A percentile compares a stretch with the other conserved stretches of the same genome.
Conservation (phyloP, 2,329 filamentous ascomycete species). For the Fusarium mangiferae region DNA sequence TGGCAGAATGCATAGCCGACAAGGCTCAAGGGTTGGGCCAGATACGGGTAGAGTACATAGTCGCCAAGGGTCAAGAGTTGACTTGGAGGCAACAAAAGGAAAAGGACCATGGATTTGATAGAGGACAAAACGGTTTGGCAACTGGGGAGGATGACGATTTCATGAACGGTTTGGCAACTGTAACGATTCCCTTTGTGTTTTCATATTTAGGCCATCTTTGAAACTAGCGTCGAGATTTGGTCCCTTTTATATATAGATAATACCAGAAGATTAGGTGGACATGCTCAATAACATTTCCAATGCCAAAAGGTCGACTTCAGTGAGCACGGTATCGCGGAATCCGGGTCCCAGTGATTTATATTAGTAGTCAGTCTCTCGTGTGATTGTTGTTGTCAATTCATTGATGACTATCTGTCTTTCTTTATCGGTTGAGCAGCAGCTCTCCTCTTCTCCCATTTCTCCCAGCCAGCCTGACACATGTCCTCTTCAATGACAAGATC, state of each 20-base stretch:
- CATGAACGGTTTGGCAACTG: conserved; percentile 21
- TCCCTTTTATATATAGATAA: conserved; percentile 19
- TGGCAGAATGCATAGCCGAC: conserved; percentile 28
- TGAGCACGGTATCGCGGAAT: neutral
- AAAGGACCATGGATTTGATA: conserved; percentile 35
- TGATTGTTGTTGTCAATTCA: neutral
- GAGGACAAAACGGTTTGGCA: neutral
- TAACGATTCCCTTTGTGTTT: conserved; percentile 29
- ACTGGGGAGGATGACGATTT: conserved; percentile 20
- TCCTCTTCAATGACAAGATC: conserved; percentile 92
- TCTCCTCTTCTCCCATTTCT: conserved; percentile 78
- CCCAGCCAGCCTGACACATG: conserved; percentile 90
- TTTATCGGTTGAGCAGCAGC: conserved; percentile 43
- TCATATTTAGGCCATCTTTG: conserved; percentile 13
- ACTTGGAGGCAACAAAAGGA: conserved; percentile 19
- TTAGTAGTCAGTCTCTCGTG: neutral
- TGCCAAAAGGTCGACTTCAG: neutral
- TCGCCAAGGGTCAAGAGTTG: conserved; percentile 19
- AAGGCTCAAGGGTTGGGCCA: conserved; percentile 13
- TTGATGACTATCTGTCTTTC: conserved; percentile 43
- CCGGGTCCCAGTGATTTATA: neutral
- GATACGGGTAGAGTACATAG: conserved; percentile 7
- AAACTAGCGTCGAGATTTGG: conserved; percentile 10
- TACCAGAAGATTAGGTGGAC: conserved; percentile 5
- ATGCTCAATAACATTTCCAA: neutral